Conservation (phyloP, 2,329 filamentous ascomycete genomes). For the Pseudogymnoascus sp. region DNA sequence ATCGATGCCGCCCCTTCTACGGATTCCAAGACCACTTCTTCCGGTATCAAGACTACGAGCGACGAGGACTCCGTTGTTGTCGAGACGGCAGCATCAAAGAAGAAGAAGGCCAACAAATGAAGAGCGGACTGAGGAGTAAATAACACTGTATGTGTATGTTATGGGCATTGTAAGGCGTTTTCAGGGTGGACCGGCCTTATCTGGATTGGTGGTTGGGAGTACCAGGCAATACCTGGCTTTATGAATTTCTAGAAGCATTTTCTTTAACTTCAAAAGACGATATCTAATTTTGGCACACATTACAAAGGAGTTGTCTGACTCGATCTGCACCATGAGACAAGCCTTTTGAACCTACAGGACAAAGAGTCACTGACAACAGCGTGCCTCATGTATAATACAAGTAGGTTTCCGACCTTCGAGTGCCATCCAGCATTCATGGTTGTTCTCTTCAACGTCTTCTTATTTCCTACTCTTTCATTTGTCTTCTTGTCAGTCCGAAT, state of each 20-base stretch:
- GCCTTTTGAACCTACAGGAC: neutral
- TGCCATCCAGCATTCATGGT: neutral
- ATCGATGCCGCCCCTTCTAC: constrained; percentile 57
- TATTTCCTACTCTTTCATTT: neutral
- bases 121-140: neutral
- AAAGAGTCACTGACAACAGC: neutral
- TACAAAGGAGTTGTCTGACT: constrained; percentile 8
- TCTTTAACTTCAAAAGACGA: constrained; percentile 6
- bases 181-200: neutral
- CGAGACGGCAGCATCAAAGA: constrained; percentile 48
- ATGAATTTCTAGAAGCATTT: constrained; percentile 6
- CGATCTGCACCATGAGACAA: neutral
- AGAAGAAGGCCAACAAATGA: constrained; percentile 61
- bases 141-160: constrained; percentile 9
- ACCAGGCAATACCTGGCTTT: constrained; percentile 4
- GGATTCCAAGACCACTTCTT: constrained; percentile 32
- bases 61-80: constrained; percentile 75
- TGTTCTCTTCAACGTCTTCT: neutral
- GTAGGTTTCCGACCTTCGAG: constrained; percentile 6
- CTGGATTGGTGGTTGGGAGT: neutral
- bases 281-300: constrained; percentile 3
- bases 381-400: neutral
- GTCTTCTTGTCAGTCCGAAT: neutral
- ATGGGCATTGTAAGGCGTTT: constrained; percentile 11
- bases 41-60: constrained; percentile 39